Base-by-base conservation (phyloP, 441 rosid genomes). In the Hura crepitans region DNA sequence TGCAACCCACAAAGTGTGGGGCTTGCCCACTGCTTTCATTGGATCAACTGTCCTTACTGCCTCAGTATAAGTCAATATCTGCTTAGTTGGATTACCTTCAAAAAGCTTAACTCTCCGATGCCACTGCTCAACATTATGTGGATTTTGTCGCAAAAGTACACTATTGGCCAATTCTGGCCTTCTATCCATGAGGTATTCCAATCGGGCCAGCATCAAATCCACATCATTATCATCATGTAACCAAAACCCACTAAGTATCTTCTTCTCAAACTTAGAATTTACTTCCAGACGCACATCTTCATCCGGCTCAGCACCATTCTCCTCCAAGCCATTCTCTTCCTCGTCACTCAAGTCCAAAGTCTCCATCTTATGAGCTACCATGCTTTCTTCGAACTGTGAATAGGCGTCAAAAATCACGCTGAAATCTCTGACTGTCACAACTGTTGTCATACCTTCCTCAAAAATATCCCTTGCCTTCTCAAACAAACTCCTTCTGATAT, bases 71-170 rank as follows among this genome's bases (percentile, higher is more conserved):
- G 93, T 94, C 68, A 91, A 81, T 49, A 94, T 90, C 87, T 94
- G 97, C 79, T 83, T 92, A 5, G 85, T 84, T 51, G 96, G 93
- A 54, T 90, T 83, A 63, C 89, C 96, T 65, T 87, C 92, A 74
- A 90, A 93, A 30, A 94, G 79, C 85, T 85, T 90, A 51, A 91
- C 96, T 72, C 98, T 85, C 39, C 91, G 83, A 72, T 91, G 97
- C 96, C 98, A 91, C 47, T 94, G 98, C 65, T 94, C 98, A 75
- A 94, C 96, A 70, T 94, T 87, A 79, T 94, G 99, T 6, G 99
- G 99, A 83, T 94, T 94, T 72, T 92, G 97, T 49, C 97, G 84
- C 62, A 94, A 69, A 69, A 94, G 94, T 9, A 94, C 97, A 73
- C 97, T 90, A 65, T 92, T 94, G 20, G 97, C 96, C 58, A 94